phyloP scores from a whole-genome alignment of 345 rosid genomes.

The Citrus maxima region DNA sequence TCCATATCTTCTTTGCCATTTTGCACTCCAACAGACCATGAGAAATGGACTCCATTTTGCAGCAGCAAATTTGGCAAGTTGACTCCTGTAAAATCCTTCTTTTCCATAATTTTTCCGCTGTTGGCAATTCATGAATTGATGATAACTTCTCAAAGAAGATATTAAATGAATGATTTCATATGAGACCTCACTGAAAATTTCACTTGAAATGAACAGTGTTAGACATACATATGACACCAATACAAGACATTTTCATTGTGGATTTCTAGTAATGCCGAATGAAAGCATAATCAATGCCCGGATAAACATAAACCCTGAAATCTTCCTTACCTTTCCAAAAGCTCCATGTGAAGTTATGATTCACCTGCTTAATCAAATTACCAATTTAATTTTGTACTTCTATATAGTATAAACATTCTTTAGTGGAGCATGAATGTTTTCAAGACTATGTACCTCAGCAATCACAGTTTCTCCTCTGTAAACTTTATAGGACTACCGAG shows the following conservation, averaged over 20 bases:
- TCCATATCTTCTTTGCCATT: too few relatives aligned
- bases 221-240: background rate
- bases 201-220: background rate
- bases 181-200: background rate
- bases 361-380: slow-evolving; percentile 26
- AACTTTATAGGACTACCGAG: slow-evolving; percentile 47
- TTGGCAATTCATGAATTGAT: background rate
- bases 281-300: slow-evolving; percentile 67
- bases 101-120: too few relatives aligned
- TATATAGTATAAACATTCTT: too few relatives aligned
- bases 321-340: slow-evolving; percentile 54
- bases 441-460: slow-evolving; percentile 30
- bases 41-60: too few relatives aligned
- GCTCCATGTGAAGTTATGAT: slow-evolving; percentile 51
- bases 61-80: too few relatives aligned
- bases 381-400: background rate
- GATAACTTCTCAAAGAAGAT: background rate
- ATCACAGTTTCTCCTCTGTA: slow-evolving; percentile 43
- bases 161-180: background rate
- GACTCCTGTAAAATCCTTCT: too few relatives aligned
- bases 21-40: too few relatives aligned
- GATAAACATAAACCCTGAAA: slow-evolving; percentile 48
- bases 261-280: slow-evolving; percentile 51
- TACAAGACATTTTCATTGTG: slow-evolving; percentile 29
- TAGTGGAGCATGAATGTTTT: background rate